A percentile compares a stretch with the other conserved stretches of the same genome.
These are phyloP conservation scores for Zea luxurians DNA, from an alignment of 176 grass and related monocot species.

Conservation along the genomic window DNA sequence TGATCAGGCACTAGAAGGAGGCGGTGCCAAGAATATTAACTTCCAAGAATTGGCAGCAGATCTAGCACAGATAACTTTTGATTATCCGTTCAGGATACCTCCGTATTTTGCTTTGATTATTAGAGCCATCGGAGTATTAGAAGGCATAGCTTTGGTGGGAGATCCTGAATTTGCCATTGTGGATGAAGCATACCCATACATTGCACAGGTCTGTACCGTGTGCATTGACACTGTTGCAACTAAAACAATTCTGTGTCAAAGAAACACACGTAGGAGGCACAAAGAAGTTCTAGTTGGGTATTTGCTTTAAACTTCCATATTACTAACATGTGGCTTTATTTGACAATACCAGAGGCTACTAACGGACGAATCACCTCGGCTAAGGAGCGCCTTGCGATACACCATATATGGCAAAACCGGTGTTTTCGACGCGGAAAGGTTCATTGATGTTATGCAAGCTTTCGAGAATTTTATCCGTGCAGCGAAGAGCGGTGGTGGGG, in stretches of 20 bases:
- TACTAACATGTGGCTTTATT: no score
- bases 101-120: slow-evolving; percentile 99
- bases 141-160: slow-evolving; percentile 98
- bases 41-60: slow-evolving; percentile 97
- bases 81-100: slow-evolving; percentile 96
- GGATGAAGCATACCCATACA: slow-evolving; percentile 98
- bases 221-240: no score
- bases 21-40: slow-evolving; percentile 96
- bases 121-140: slow-evolving; percentile 93
- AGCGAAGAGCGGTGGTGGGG: slow-evolving; percentile 82
- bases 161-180: slow-evolving; percentile 96
- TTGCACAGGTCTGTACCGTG: slow-evolving; percentile 61
- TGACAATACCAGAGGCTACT: no score
- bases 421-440: slow-evolving; percentile 94
- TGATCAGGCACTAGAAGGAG: slow-evolving; percentile 98
- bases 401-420: slow-evolving; percentile 28
- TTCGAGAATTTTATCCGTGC: slow-evolving; percentile 94
- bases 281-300: no score
- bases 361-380: no score
- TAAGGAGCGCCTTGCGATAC: no score
- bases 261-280: no score
- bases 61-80: slow-evolving; percentile 98
- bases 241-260: no score
- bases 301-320: no score
- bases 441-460: slow-evolving; percentile 99